Evolutionary conservation across 164 flowering plant species (phyloP), one percentile per base, ranked within the genome.

Genomic region (Kalanchoe fedtschenkoi): DNA sequence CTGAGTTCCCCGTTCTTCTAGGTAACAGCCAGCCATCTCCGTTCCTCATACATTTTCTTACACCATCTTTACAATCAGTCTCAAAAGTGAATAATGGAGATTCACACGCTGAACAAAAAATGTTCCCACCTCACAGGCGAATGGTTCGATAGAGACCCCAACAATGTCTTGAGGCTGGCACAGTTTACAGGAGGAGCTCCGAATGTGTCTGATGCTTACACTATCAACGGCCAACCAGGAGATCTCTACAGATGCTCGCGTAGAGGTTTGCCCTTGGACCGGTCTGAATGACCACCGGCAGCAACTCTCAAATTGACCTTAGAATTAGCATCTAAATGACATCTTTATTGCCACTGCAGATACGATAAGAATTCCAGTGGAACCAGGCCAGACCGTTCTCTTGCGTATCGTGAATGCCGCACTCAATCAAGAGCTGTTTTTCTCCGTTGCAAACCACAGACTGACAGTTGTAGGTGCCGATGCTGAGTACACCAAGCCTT

Each of bases 141-240:
- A 72, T 84, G 90, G 90, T 82, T 79, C 77, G 70, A 80, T 62
- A 69, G 84, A 56, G 54, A 84, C 63, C 81, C 86, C 34, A 63
- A 73, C 59, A 70, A 68, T 66, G 81, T 82, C 29, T 56, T 77
- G 16, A 76, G 65, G 63, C 73, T 58, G 30, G 80, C 83, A 17
- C 46, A 43, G 0, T 74, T 74, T 46, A 82, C 82, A 4, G 90
- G 90, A 41, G 85, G 78, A 60, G 80, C 81, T 42, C 82, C 87
- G 38, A 82, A 80, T 70, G 71, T 79, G 6, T 82, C 89, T 30
- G 83, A 79, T 75, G 89, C 89, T 10, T 80, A 70, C 58, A 84
- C 89, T 44, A 79, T 84, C 28, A 84, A 84, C 46, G 89, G 83
- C n/a, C 83, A 84, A 66, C 89, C 89, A 28, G 89, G 89, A 19